Evolutionary conservation across 352 stramenopile genomes (phyloP).

Genomic region (Globisporangium cystogenes): DNA sequence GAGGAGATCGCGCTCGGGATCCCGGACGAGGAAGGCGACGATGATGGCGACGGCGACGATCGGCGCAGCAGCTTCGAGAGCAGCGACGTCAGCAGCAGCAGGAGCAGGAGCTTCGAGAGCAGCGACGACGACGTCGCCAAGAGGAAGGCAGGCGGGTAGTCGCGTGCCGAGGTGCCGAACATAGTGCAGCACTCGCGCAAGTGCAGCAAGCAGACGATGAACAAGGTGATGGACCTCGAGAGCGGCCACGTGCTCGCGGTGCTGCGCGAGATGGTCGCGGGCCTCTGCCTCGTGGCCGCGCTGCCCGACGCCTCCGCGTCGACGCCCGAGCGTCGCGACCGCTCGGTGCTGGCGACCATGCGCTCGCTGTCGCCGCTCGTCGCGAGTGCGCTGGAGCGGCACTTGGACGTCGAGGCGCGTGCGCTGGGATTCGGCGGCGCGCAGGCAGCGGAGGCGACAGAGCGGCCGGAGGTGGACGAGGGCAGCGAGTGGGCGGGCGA

Average conservation of each 20-base stretch:
- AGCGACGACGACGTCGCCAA: constrained; percentile 1
- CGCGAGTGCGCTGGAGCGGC: neutral
- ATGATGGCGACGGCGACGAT: constrained; percentile 10
- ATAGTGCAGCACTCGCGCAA: no score
- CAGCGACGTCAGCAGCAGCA: constrained; percentile 4
- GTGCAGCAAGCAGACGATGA: constrained; percentile 6
- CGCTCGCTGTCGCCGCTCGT: neutral
- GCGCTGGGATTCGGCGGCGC: constrained; percentile 3
- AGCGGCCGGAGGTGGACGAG: constrained; percentile 13
- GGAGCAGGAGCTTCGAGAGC: neutral
- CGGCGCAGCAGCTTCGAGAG: constrained; percentile 13
- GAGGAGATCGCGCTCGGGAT: constrained; percentile 59
- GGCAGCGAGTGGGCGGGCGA: constrained; percentile 10
- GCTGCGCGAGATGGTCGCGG: constrained; percentile 24
- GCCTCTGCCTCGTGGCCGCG: constrained; percentile 23
- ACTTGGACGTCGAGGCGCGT: constrained; percentile 11
- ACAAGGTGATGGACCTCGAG: constrained; percentile 26
- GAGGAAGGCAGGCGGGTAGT: no score
- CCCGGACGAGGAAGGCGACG: constrained; percentile 22
- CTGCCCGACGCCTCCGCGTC: constrained; percentile 13
- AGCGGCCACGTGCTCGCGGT: constrained; percentile 29
- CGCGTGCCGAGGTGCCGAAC: no score
- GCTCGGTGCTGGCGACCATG: neutral
- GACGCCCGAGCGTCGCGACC: no score
- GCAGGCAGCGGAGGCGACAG: neutral